A percentile compares a stretch with the other conserved stretches of the same genome.
Conservation (phyloP, 352 stramenopile genomes). For the Globisporangium nunn region DNA sequence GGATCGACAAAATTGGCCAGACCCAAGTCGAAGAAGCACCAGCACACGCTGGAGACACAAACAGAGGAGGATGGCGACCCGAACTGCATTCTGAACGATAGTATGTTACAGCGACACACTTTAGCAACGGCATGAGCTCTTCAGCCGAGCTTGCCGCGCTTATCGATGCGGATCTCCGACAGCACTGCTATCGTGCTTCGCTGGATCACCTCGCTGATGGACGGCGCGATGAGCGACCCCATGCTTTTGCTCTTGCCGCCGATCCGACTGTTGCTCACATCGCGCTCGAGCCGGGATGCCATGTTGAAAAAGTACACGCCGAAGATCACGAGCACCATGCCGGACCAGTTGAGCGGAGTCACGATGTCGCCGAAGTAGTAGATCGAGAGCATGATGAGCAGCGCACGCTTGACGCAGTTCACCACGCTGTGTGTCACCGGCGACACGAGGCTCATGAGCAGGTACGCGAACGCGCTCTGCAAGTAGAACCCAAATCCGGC, state of each 20-base stretch:
- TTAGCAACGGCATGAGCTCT: not conserved
- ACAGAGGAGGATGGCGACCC: not conserved
- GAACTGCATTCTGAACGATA: not conserved
- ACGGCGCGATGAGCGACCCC: constrained; percentile 25
- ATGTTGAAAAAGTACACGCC: constrained; percentile 87
- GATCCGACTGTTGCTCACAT: constrained; percentile 1
- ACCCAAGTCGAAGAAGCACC: too few species aligned
- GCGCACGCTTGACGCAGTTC: constrained; percentile 87
- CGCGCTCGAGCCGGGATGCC: constrained; percentile 55
- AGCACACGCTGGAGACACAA: too few species aligned
- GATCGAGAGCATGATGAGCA: constrained; percentile 89
- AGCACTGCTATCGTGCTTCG: constrained; percentile 46
- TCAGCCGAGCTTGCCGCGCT: constrained; percentile 23
- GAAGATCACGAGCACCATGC: constrained; percentile 82
- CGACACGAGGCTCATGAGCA: constrained; percentile 88
- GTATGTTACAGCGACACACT: constrained; percentile 11
- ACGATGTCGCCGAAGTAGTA: constrained; percentile 85
- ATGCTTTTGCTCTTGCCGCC: constrained; percentile 10
- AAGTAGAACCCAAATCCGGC: constrained; percentile 87
- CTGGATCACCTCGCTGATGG: constrained; percentile 18
- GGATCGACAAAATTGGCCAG: too few species aligned
- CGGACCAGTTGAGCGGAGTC: constrained; percentile 74
- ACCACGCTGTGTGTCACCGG: constrained; percentile 88
- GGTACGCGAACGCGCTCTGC: constrained; percentile 87
- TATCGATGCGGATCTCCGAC: constrained; percentile 66